Conservation (phyloP, 495 filamentous ascomycete genomes). For the Mytilinidion resinicola region DNA sequence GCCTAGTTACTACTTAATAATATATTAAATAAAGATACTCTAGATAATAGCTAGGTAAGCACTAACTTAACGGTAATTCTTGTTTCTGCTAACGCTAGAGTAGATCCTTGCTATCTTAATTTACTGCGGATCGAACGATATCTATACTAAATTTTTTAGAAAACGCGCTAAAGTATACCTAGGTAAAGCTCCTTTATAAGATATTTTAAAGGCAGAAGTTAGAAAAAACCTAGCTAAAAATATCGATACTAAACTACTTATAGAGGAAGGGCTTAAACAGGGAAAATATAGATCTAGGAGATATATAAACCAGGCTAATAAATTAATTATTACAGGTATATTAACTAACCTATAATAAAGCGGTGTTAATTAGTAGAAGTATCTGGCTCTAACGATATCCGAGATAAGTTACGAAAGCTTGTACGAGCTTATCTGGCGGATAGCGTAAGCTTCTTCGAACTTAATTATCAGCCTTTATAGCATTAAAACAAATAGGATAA, state of each 20-base stretch:
- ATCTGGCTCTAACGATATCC: background rate
- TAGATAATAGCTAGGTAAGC: background rate
- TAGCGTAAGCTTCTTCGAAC: conserved; percentile 4
- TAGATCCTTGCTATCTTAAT: conserved; percentile 4
- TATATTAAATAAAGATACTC: background rate
- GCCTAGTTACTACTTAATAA: background rate
- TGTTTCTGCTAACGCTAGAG: background rate
- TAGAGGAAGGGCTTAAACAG: conserved; percentile 6
- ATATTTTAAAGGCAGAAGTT: conserved; percentile 5
- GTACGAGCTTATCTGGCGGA: conserved; percentile 1
- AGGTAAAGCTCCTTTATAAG: conserved; percentile 1
- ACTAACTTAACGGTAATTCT: background rate
- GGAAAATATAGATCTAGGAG: no score
- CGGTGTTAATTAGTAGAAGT: conserved; percentile 1
- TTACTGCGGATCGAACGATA: conserved; percentile 3
- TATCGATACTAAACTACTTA: background rate
- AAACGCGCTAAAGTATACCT: conserved; percentile 1
- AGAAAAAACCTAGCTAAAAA: background rate
- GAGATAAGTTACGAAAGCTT: conserved; percentile 1
- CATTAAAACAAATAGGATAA: background rate
- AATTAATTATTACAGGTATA: background rate
- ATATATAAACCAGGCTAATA: background rate
- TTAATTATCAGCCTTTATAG: conserved; percentile 2
- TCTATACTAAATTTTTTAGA: conserved; percentile 1
- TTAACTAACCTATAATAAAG: background rate